These are phyloP conservation scores for Persicaria tinctoria DNA, from an alignment of 148 eudicot genomes.

Conservation along the genomic window DNA sequence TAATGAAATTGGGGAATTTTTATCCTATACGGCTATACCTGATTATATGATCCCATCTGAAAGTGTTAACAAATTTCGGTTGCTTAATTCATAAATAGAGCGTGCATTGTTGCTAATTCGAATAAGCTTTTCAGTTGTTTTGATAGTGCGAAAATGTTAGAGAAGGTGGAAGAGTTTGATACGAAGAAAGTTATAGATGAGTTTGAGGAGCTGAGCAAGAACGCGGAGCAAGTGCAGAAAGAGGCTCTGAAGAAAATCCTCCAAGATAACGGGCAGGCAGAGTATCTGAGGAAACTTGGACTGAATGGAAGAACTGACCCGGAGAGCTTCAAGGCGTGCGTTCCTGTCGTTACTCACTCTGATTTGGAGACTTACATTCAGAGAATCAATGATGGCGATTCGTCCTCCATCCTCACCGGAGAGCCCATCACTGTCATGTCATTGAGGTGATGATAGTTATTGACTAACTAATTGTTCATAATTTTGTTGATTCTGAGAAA, in stretches of 20 bases:
- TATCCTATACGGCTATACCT: too few relatives aligned
- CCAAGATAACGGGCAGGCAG: conserved; percentile 22
- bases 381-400: conserved; percentile 60
- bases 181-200: conserved; percentile 21
- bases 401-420: conserved; percentile 55
- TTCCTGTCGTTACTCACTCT: conserved; percentile 43
- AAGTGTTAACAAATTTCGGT: background rate
- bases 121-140: background rate
- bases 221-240: conserved; percentile 31
- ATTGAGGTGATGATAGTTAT: conserved; percentile 38
- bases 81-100: too few relatives aligned
- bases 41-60: background rate
- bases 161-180: conserved; percentile 26
- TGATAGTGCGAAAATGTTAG: background rate
- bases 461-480: background rate
- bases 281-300: conserved; percentile 30
- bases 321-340: conserved; percentile 54
- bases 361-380: conserved; percentile 74
- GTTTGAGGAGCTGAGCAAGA: conserved; percentile 30
- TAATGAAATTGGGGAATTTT: background rate
- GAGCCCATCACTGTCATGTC: conserved; percentile 68
- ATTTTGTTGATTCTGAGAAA: background rate
- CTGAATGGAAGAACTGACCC: conserved; percentile 47
- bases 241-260: conserved; percentile 37
- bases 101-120: too few relatives aligned